Evolutionary conservation across 768 basidiomycete species (phyloP).

Genomic region (Kondoa subrosea): DNA sequence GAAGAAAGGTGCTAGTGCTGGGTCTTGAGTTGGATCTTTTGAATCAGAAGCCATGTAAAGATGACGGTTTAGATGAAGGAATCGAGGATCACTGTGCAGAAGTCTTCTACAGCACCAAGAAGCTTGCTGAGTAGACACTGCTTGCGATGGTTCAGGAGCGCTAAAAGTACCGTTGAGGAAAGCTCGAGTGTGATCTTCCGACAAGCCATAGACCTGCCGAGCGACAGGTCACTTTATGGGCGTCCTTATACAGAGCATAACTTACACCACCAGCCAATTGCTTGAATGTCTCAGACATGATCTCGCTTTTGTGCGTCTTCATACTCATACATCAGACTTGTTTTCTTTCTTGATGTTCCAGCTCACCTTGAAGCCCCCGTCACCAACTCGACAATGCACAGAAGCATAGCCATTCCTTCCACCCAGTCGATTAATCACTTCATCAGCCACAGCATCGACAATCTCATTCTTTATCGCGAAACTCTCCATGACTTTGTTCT

Average conservation of each 20-base stretch:
- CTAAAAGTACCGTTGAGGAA: too few relatives aligned
- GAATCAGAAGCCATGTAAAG: conserved; percentile 53
- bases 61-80: conserved; percentile 40
- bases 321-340: too few relatives aligned
- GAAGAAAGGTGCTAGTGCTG: conserved; percentile 38
- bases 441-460: not conserved
- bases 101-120: too few relatives aligned
- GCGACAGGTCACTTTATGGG: too few relatives aligned
- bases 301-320: too few relatives aligned
- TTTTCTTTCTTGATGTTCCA: conserved; percentile 36
- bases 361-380: conserved; percentile 27
- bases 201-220: too few relatives aligned
- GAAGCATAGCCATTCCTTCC: not conserved
- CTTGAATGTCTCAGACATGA: too few relatives aligned
- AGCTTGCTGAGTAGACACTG: too few relatives aligned
- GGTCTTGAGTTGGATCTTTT: conserved; percentile 33
- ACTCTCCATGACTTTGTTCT: not conserved
- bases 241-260: too few relatives aligned
- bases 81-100: conserved; percentile 26
- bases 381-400: not conserved
- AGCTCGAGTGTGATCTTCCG: too few relatives aligned
- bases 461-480: conserved; percentile 2
- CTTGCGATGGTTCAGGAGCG: too few relatives aligned
- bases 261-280: too few relatives aligned
- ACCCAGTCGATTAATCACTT: not conserved